These are phyloP conservation scores for Termitomyces sp. DNA, from an alignment of 768 basidiomycete species.

Conservation along the genomic window DNA sequence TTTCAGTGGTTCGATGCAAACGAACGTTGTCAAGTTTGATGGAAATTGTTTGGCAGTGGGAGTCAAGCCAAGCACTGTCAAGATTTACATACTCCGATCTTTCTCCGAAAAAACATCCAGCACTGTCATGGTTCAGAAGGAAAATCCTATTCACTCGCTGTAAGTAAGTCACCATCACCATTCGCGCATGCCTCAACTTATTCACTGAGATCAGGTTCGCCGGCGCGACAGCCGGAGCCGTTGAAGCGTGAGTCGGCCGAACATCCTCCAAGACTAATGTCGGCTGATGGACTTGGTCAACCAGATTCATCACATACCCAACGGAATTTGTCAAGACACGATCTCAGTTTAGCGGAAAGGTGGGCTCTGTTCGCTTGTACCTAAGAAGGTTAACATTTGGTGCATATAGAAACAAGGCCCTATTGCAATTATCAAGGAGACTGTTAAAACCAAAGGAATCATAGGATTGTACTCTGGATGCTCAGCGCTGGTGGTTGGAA, in stretches of 20 bases:
- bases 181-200: not conserved
- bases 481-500: constrained; percentile 84
- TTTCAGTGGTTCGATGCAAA: not conserved
- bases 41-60: constrained; percentile 4
- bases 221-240: constrained; percentile 86
- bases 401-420: constrained; percentile 52
- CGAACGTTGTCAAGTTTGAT: not conserved
- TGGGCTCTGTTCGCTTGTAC: constrained; percentile 18
- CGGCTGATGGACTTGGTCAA: constrained; percentile 21
- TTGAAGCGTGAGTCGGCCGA: constrained; percentile 70
- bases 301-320: constrained; percentile 80
- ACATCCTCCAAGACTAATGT: constrained; percentile 26
- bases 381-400: not conserved
- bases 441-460: constrained; percentile 70
- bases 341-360: constrained; percentile 85
- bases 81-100: not conserved
- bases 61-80: constrained; percentile 4
- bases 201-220: constrained; percentile 45
- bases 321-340: constrained; percentile 93
- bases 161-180: constrained; percentile 19
- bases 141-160: constrained; percentile 83
- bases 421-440: constrained; percentile 67
- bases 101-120: not conserved
- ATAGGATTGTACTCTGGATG: constrained; percentile 91
- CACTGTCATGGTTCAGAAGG: constrained; percentile 49